These are phyloP conservation scores for Pythium pyrilobum DNA, from an alignment of 352 stramenopile species.

Conservation along the genomic window DNA sequence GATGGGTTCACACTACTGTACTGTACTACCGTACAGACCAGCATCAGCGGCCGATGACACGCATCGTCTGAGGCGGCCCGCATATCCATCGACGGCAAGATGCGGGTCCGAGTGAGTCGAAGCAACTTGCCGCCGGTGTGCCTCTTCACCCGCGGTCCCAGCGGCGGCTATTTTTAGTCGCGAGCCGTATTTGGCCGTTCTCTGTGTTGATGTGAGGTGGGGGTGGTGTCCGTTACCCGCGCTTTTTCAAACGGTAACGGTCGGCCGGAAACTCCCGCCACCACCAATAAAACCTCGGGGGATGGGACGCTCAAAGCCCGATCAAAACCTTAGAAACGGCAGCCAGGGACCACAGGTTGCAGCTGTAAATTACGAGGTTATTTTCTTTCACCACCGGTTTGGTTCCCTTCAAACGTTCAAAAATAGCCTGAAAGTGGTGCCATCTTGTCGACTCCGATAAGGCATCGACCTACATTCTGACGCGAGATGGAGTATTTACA, in stretches of 20 bases:
- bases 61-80: no score
- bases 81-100: not conserved
- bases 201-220: slow-evolving; percentile 8
- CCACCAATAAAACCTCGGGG: slow-evolving; percentile 13
- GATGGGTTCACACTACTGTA: no score
- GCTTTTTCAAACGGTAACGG: slow-evolving; percentile 26
- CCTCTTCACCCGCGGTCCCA: not conserved
- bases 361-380: slow-evolving; percentile 19
- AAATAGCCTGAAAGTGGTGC: slow-evolving; percentile 18
- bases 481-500: not conserved
- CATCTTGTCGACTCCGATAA: slow-evolving; percentile 8
- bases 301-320: slow-evolving; percentile 16
- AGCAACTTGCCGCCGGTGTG: not conserved
- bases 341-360: slow-evolving; percentile 17
- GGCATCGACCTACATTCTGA: slow-evolving; percentile 16
- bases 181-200: slow-evolving; percentile 7
- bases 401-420: slow-evolving; percentile 39
- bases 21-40: no score
- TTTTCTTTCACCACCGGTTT: slow-evolving; percentile 15
- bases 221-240: slow-evolving; percentile 19
- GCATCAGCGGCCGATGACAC: not conserved
- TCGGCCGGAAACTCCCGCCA: slow-evolving; percentile 18
- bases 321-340: slow-evolving; percentile 14
- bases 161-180: slow-evolving; percentile 12
- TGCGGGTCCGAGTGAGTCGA: not conserved